These are phyloP conservation scores for Plasmodium gallinaceum DNA, from an alignment of 169 alveolate genomes.

Conservation along the genomic window DNA sequence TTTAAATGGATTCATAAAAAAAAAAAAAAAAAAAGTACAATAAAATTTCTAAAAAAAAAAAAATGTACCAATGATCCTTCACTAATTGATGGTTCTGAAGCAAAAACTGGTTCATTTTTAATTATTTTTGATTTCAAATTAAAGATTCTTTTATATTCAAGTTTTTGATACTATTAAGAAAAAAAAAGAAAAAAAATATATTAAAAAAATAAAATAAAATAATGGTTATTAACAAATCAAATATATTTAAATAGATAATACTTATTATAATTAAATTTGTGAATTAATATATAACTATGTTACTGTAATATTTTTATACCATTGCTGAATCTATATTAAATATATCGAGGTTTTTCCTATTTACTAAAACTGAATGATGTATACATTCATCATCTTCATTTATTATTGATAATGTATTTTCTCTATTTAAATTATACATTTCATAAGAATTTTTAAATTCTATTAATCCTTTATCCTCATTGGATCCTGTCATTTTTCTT, in stretches of 20 bases:
- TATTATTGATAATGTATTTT: constrained; percentile 41
- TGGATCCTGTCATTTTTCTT: constrained; percentile 21
- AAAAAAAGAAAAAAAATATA: constrained; percentile 22
- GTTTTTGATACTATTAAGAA: constrained; percentile 52
- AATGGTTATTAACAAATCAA: background rate
- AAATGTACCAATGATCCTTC: constrained; percentile 36
- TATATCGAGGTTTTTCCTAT: constrained; percentile 31
- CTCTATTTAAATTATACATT: constrained; percentile 36
- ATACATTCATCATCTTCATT: constrained; percentile 51
- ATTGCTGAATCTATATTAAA: constrained; percentile 57
- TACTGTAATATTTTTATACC: constrained; percentile 7
- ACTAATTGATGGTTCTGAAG: constrained; percentile 41
- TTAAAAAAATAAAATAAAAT: too few relatives aligned
- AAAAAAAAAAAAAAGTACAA: constrained; percentile 12
- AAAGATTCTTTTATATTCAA: constrained; percentile 73
- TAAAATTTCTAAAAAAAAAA: background rate
- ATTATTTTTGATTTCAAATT: constrained; percentile 52
- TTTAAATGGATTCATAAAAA: too few relatives aligned
- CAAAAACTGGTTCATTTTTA: constrained; percentile 54
- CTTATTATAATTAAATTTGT: background rate
- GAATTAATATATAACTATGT: constrained; percentile 3
- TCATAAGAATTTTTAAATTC: constrained; percentile 32
- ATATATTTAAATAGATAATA: background rate
- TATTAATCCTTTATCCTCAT: constrained; percentile 19
- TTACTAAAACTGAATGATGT: constrained; percentile 44